Percentiles rank a stretch among this genome's conserved stretches.
These are phyloP conservation scores for Chamaecrista fasciculata DNA, from an alignment of 306 rosid species.

Conservation along the genomic window DNA sequence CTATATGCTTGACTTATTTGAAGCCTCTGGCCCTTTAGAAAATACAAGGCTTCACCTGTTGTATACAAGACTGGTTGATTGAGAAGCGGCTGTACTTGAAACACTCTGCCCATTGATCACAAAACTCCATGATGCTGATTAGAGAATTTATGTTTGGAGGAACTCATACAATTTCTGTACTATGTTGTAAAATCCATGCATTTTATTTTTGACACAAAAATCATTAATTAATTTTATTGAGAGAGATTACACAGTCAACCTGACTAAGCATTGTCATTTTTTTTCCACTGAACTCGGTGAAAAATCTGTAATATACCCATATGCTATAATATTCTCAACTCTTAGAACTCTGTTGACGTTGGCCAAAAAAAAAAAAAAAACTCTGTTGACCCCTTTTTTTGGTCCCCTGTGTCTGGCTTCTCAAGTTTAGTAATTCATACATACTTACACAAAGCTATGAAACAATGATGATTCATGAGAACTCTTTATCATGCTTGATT, in stretches of 20 bases:
- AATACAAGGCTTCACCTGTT: constrained; percentile 19
- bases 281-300: neutral
- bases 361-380: too few relatives aligned
- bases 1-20: constrained; percentile 32
- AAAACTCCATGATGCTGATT: constrained; percentile 18
- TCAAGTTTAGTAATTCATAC: too few relatives aligned
- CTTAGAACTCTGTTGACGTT: neutral
- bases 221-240: neutral
- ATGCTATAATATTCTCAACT: neutral
- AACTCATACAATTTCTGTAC: constrained; percentile 27
- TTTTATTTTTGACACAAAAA: constrained; percentile 21
- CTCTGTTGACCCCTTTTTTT: too few relatives aligned
- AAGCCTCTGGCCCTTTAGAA: constrained; percentile 21
- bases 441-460: too few relatives aligned
- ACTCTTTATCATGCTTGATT: too few relatives aligned
- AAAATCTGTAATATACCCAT: neutral
- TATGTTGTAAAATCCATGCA: constrained; percentile 22
- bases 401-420: too few relatives aligned
- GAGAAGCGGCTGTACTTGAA: constrained; percentile 26
- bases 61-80: constrained; percentile 10
- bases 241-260: constrained; percentile 17
- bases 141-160: neutral
- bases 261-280: constrained; percentile 2
- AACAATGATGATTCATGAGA: too few relatives aligned
- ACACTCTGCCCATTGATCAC: constrained; percentile 27